These are phyloP conservation scores for Aspergillus panamensis DNA, from an alignment of 495 filamentous ascomycete genomes.

Conservation along the genomic window DNA sequence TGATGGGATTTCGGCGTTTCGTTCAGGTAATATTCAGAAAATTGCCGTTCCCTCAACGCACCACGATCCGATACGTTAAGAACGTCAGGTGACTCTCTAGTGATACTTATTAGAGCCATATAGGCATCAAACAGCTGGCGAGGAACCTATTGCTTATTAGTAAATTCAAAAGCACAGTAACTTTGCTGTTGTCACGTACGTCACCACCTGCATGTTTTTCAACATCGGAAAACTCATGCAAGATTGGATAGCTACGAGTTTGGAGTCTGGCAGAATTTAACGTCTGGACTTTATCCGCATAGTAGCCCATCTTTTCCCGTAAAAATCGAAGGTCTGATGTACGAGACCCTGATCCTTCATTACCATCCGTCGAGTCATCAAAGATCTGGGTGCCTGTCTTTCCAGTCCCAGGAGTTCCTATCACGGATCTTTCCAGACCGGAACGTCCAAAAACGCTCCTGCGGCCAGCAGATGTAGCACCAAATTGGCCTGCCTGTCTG, in stretches of 20 bases:
- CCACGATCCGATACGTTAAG: constrained; percentile 49
- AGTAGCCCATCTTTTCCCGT: constrained; percentile 75
- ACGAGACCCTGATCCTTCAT: constrained; percentile 33
- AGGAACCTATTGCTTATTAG: constrained; percentile 45
- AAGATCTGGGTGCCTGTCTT: constrained; percentile 54
- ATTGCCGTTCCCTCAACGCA: constrained; percentile 71
- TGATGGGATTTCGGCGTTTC: constrained; percentile 58
- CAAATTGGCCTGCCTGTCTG: constrained; percentile 39
- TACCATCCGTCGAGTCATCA: constrained; percentile 61
- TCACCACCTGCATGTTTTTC: constrained; percentile 65
- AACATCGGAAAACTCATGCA: constrained; percentile 67
- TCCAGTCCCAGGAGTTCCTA: constrained; percentile 68
- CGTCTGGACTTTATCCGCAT: constrained; percentile 69
- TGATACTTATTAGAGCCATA: constrained; percentile 68
- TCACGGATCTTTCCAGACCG: constrained; percentile 71
- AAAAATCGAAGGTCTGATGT: constrained; percentile 66
- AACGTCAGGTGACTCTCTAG: constrained; percentile 57
- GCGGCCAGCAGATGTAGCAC: constrained; percentile 30
- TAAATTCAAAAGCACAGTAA: background rate
- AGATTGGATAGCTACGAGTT: constrained; percentile 60
- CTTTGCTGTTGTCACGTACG: constrained; percentile 33
- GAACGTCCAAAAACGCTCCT: constrained; percentile 72
- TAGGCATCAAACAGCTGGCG: constrained; percentile 74
- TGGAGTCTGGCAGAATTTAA: constrained; percentile 71
- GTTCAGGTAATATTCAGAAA: constrained; percentile 67